phyloP scores from a whole-genome alignment of 108 stramenopile species.

The Nitzschia sp. region DNA sequence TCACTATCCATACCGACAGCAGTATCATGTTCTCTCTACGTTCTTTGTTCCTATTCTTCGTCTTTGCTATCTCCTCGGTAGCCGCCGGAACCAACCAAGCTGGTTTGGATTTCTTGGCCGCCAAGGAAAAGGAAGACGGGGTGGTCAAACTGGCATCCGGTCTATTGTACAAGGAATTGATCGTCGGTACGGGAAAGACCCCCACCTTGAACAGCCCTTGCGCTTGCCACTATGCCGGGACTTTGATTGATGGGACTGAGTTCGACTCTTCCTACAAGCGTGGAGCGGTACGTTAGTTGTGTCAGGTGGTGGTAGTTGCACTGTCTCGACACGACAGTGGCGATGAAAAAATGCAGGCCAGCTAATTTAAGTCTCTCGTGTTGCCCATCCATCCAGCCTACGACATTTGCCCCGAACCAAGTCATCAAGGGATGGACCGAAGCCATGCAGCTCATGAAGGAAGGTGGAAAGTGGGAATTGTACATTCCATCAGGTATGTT shows the following conservation, averaged over 20 bases:
- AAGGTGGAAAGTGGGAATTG: constrained; percentile 97
- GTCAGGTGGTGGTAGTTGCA: no score
- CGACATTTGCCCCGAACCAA: constrained; percentile 93
- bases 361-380: no score
- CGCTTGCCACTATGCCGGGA: constrained; percentile 89
- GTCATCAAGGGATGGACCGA: constrained; percentile 90
- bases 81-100: constrained; percentile 64
- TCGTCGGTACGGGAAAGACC: constrained; percentile 59
- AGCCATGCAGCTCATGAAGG: constrained; percentile 96
- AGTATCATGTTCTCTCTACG: constrained; percentile 51
- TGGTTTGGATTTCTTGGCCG: constrained; percentile 74
- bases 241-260: constrained; percentile 89
- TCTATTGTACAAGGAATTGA: constrained; percentile 79
- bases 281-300: constrained; percentile 32
- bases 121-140: constrained; percentile 76
- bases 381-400: no score
- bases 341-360: no score
- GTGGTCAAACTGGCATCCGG: constrained; percentile 67
- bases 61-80: constrained; percentile 32
- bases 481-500: constrained; percentile 91
- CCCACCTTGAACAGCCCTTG: constrained; percentile 68
- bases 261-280: constrained; percentile 92
- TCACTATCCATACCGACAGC: no score
- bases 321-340: no score
- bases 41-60: constrained; percentile 42